Percentiles rank a stretch among this genome's conserved stretches.
phyloP scores from a whole-genome alignment of 345 rosid genomes.

The Leavenworthia alabamica region DNA sequence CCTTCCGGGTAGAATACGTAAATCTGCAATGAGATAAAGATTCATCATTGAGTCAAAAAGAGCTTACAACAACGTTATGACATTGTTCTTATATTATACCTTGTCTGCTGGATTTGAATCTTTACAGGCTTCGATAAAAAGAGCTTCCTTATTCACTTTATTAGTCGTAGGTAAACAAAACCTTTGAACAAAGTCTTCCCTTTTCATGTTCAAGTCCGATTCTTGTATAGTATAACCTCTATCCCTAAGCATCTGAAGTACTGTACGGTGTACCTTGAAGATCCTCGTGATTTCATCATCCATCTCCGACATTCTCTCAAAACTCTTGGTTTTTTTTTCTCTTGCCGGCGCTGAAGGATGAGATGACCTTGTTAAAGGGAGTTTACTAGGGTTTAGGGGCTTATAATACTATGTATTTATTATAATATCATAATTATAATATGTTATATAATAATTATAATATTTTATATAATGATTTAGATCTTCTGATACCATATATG shows the following conservation, averaged over 20 bases:
- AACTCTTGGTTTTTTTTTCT: not conserved
- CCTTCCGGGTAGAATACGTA: slow-evolving; percentile 51
- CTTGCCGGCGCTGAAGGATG: slow-evolving; percentile 15
- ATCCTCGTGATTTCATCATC: slow-evolving; percentile 47
- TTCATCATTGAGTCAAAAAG: not conserved
- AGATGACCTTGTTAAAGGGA: not conserved
- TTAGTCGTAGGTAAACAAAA: slow-evolving; percentile 23
- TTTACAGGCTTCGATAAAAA: slow-evolving; percentile 25
- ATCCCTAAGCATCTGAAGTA: slow-evolving; percentile 52
- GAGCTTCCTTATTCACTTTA: slow-evolving; percentile 42
- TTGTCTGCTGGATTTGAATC: slow-evolving; percentile 40
- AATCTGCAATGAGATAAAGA: slow-evolving; percentile 31
- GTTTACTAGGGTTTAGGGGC: slow-evolving; percentile 15
- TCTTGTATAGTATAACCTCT: slow-evolving; percentile 41
- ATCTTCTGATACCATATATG: not conserved
- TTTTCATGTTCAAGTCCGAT: slow-evolving; percentile 43
- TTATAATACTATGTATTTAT: not conserved
- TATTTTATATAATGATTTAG: not conserved
- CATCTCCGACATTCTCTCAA: slow-evolving; percentile 27
- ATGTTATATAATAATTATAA: too few relatives aligned
- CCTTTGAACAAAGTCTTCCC: slow-evolving; percentile 42
- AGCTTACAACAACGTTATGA: not conserved
- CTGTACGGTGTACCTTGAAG: slow-evolving; percentile 48
- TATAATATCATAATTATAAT: too few relatives aligned
- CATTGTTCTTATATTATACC: slow-evolving; percentile 22